Evolutionary conservation across 2,329 filamentous ascomycete species (phyloP), one percentile per base, ranked within the genome.

Genomic region (Paecilomyces fulvus): DNA sequence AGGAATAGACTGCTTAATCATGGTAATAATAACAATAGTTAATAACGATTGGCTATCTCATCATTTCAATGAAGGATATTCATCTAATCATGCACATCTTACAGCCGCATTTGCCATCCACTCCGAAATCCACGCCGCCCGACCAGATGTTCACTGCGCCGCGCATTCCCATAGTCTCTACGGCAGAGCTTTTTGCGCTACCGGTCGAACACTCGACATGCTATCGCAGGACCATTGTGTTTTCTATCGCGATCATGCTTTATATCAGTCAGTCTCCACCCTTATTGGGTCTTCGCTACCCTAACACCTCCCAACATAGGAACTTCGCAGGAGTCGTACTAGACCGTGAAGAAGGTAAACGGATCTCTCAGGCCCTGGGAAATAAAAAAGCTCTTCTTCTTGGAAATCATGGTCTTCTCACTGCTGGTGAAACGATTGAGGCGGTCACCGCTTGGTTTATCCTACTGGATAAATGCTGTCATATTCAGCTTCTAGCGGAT

Each of bases 391-490:
- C 79, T 1, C 78, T 83, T 60, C 84, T 90, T 51, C 73, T 90
- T 53, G 77, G 85, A 61, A 90, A 90, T 67, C 87, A 90, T 70
- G 88, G 88, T 0, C 73, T 91, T 33, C 70, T 90, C 53, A 88
- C 85, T 0, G 86, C 89, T 0, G 88, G 88, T 3, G 65, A 70
- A 6, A 90, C 87, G 0, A 87, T 90, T 1, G 87, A 90, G 65
- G 87, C 90, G 70, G 87, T 87, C 1, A 84, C 83, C 0, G 90
- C 85, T 68, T 69, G 89, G 53, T 87, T 89, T 66, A 83, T 82
- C 0, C 72, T 87, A 49, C 77, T 89, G 68, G 87, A 90, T 69
- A 78, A 85, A 52, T 83, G 81, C 51, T 90, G 87, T 67, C 79
- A 83, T 56, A 80, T 88, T 30, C 87, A 90, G 73, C 73, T 89